Conservation (phyloP, 176 grass and related monocot species). For the Oryza glaberrima region DNA sequence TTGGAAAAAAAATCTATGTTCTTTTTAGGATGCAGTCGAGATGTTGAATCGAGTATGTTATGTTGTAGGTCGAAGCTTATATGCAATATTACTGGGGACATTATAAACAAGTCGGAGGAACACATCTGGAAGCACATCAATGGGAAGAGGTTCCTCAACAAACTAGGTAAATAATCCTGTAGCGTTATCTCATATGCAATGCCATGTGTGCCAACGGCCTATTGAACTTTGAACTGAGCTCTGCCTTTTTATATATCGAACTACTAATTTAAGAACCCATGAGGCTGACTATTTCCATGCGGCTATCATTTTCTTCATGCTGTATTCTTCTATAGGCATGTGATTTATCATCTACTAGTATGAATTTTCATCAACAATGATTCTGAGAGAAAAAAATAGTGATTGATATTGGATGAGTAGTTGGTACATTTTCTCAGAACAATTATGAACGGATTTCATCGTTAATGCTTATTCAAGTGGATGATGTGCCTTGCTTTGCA, state of each 20-base stretch:
- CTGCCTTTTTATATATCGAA: neutral
- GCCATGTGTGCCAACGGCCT: neutral
- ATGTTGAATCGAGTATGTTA: conserved; percentile 18
- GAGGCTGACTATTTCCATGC: neutral
- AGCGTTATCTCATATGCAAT: neutral
- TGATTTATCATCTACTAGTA: neutral
- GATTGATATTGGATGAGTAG: neutral
- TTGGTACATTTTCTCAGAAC: neutral
- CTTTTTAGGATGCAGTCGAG: neutral
- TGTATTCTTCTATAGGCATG: neutral
- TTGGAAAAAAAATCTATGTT: neutral
- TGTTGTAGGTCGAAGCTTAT: conserved; percentile 67
- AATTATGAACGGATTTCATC: conserved; percentile 14
- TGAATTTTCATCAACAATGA: neutral
- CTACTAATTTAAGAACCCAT: neutral
- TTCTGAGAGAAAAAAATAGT: neutral
- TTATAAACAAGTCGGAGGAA: conserved; percentile 78
- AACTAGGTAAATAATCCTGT: conserved; percentile 66
- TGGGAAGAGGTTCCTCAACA: conserved; percentile 85
- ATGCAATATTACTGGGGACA: conserved; percentile 85
- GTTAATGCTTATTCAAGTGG: neutral
- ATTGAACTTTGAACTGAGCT: neutral
- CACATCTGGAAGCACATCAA: conserved; percentile 99
- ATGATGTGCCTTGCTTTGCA: neutral
- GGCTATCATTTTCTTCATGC: neutral